Percentiles rank a stretch among this genome's conserved stretches.
Conservation (phyloP, 345 rosid genomes). For the Stellera chamaejasme region DNA sequence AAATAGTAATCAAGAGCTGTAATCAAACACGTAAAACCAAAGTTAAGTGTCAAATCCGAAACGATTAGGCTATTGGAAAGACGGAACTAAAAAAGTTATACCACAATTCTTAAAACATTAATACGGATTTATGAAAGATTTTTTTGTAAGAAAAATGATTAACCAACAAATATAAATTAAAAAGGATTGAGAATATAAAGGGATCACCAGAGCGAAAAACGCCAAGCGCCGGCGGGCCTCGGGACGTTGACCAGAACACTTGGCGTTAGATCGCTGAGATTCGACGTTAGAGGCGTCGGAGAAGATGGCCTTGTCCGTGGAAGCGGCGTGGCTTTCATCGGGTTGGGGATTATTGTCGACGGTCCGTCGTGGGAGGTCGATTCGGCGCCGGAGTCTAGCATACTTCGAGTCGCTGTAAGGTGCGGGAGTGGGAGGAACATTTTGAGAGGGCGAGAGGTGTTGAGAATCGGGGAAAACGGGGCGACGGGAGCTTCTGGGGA, state of each 20-base stretch:
- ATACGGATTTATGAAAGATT: too few relatives aligned
- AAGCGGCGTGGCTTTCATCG: constrained; percentile 10
- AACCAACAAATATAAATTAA: background rate
- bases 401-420: constrained; percentile 17
- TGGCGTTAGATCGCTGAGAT: constrained; percentile 5
- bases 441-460: constrained; percentile 16
- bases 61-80: too few relatives aligned
- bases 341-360: constrained; percentile 9
- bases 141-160: background rate
- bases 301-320: constrained; percentile 9
- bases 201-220: constrained; percentile 27
- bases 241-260: constrained; percentile 18
- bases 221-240: constrained; percentile 40
- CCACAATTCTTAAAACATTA: too few relatives aligned
- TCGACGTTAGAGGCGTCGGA: constrained; percentile 11
- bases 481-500: constrained; percentile 20
- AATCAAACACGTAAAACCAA: constrained; percentile 1
- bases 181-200: background rate
- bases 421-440: constrained; percentile 14
- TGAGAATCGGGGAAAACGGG: constrained; percentile 14
- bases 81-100: too few relatives aligned
- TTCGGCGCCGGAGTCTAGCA: constrained; percentile 26
- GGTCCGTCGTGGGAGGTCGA: constrained; percentile 15
- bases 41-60: background rate
- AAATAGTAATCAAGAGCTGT: constrained; percentile 43